Percentiles rank a stretch among this genome's conserved stretches.
Evolutionary conservation across 2,329 filamentous ascomycete genomes (phyloP).

Genomic region (Emmonsiellopsis sp.): DNA sequence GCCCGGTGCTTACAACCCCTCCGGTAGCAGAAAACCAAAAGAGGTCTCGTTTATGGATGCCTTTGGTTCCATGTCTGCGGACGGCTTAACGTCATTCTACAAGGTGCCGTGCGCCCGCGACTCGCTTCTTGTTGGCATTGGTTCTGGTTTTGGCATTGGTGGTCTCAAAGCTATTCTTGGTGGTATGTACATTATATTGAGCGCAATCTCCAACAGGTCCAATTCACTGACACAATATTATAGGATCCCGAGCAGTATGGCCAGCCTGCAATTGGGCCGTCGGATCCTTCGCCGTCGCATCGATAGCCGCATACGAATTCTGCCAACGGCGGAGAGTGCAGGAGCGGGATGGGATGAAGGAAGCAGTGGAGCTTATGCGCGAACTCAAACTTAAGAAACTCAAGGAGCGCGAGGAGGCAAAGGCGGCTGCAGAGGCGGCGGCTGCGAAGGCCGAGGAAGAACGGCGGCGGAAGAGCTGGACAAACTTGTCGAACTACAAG

Average conservation of each 20-base stretch:
- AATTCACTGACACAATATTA: conserved; percentile 11
- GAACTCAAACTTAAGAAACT: conserved; percentile 60
- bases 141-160: conserved; percentile 64
- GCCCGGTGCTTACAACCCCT: conserved; percentile 49
- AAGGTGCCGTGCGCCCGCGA: conserved; percentile 77
- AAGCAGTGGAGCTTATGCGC: conserved; percentile 73
- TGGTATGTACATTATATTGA: conserved; percentile 42
- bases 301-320: conserved; percentile 70
- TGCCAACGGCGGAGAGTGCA: conserved; percentile 65
- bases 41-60: conserved; percentile 33
- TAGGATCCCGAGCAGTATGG: conserved; percentile 46
- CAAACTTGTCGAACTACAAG: conserved; percentile 35
- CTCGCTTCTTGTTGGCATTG: conserved; percentile 74
- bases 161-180: conserved; percentile 64
- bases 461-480: conserved; percentile 33
- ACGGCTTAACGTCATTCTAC: conserved; percentile 53
- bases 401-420: conserved; percentile 34
- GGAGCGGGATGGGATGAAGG: conserved; percentile 74
- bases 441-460: conserved; percentile 28
- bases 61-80: conserved; percentile 38
- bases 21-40: conserved; percentile 46
- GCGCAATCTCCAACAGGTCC: not conserved
- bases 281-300: conserved; percentile 59
- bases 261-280: conserved; percentile 79
- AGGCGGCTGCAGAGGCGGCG: conserved; percentile 26